phyloP scores from a whole-genome alignment of 2,329 filamentous ascomycete species.

The Trichoderma sp. region DNA sequence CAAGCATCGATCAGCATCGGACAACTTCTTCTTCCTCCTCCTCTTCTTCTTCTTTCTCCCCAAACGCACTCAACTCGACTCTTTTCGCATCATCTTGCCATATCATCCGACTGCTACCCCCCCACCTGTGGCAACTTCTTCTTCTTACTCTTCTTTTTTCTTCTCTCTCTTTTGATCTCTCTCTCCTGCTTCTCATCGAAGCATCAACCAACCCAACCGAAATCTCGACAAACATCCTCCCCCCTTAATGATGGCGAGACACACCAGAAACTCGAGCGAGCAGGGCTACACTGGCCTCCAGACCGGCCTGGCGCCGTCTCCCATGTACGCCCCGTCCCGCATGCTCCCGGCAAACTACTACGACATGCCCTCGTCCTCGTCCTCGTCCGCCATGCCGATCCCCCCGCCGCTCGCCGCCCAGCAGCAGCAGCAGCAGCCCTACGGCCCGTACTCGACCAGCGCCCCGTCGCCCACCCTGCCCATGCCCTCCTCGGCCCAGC shows the following conservation, averaged over 20 bases:
- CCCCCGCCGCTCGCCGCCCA: slow-evolving; percentile 12
- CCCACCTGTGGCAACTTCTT: not conserved
- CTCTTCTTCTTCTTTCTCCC: too few relatives aligned
- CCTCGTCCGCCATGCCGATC: slow-evolving; percentile 24
- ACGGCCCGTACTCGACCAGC: slow-evolving; percentile 45
- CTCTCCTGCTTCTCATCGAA: not conserved
- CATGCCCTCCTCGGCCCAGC: slow-evolving; percentile 42
- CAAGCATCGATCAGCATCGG: slow-evolving; percentile 23
- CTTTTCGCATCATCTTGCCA: slow-evolving; percentile 8
- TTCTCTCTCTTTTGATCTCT: not conserved
- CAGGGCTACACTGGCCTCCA: slow-evolving; percentile 44
- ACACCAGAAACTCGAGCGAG: slow-evolving; percentile 46
- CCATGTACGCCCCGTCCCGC: slow-evolving; percentile 48
- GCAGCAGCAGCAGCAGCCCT: slow-evolving; percentile 35
- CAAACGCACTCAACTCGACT: not conserved
- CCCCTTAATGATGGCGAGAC: slow-evolving; percentile 49
- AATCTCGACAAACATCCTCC: slow-evolving; percentile 6
- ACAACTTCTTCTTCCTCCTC: not conserved
- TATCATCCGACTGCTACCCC: not conserved
- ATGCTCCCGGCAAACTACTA: slow-evolving; percentile 46
- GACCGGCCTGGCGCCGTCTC: slow-evolving; percentile 46
- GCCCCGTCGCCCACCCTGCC: slow-evolving; percentile 40
- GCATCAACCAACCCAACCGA: not conserved
- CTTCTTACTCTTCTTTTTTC: slow-evolving; percentile 1
- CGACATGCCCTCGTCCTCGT: slow-evolving; percentile 35